A percentile compares a stretch with the other conserved stretches of the same genome.
These are phyloP conservation scores for Fonsecaea nubica DNA, from an alignment of 2,329 filamentous ascomycete genomes.

Conservation along the genomic window DNA sequence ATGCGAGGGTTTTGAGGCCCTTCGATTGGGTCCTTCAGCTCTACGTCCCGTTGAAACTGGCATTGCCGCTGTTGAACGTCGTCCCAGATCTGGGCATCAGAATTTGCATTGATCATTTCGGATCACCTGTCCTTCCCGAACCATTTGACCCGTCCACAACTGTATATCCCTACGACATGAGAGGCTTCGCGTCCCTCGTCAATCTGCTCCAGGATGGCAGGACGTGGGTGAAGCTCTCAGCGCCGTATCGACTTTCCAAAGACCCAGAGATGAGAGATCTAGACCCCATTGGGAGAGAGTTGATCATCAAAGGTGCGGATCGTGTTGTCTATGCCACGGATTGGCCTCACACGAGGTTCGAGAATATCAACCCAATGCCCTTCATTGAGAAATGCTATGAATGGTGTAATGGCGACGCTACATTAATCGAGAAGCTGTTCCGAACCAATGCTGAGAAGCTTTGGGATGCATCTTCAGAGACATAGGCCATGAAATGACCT, in stretches of 20 bases:
- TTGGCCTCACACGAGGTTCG: constrained; percentile 69
- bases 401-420: constrained; percentile 51
- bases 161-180: constrained; percentile 54
- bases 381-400: constrained; percentile 62
- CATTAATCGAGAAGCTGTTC: constrained; percentile 55
- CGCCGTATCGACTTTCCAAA: constrained; percentile 61
- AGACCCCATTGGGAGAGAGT: constrained; percentile 57
- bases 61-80: constrained; percentile 58
- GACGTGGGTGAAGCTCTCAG: constrained; percentile 66
- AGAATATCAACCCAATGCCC: constrained; percentile 61
- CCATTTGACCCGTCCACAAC: constrained; percentile 28
- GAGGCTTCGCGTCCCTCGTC: constrained; percentile 59
- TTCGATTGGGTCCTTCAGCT: constrained; percentile 65
- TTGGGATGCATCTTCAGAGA: constrained; percentile 44
- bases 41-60: constrained; percentile 61
- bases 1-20: constrained; percentile 59
- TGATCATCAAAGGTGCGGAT: constrained; percentile 54
- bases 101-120: constrained; percentile 68
- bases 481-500: background rate
- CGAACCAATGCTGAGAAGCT: constrained; percentile 63
- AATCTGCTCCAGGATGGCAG: constrained; percentile 52
- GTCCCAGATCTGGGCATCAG: constrained; percentile 52
- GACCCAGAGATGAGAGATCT: constrained; percentile 55
- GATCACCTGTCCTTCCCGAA: constrained; percentile 53
- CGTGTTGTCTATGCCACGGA: constrained; percentile 66